Evolutionary conservation across 345 rosid genomes (phyloP).

Genomic region (Anacardium occidentale): DNA sequence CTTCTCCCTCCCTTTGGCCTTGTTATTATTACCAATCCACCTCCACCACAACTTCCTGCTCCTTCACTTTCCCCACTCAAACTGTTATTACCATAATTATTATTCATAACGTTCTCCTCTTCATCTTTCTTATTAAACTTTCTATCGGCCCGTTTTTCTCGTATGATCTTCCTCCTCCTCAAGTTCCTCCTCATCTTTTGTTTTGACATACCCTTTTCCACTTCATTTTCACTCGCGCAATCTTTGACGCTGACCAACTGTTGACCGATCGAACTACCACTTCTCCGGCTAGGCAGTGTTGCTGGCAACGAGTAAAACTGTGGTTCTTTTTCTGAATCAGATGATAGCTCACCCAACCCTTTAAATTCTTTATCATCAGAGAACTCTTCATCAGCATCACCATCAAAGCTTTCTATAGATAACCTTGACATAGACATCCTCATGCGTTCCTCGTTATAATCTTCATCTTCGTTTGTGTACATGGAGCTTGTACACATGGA

Average conservation of each 20-base stretch:
- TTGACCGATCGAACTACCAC: slow-evolving; percentile 4
- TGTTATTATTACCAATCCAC: slow-evolving; percentile 71
- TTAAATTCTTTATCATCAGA: slow-evolving; percentile 43
- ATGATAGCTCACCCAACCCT: slow-evolving; percentile 32
- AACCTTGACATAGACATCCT: slow-evolving; percentile 44
- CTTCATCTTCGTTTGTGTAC: slow-evolving; percentile 45
- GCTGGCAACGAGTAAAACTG: slow-evolving; percentile 62
- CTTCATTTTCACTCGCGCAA: slow-evolving; percentile 84
- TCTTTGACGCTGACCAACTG: slow-evolving; percentile 35
- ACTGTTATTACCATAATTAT: slow-evolving; percentile 32
- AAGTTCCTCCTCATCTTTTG: slow-evolving; percentile 26
- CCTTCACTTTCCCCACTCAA: slow-evolving; percentile 61
- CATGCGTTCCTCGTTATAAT: slow-evolving; percentile 26
- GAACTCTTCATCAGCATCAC: slow-evolving; percentile 71
- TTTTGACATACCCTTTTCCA: slow-evolving; percentile 21
- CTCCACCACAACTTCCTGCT: slow-evolving; percentile 32
- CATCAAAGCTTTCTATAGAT: slow-evolving; percentile 68
- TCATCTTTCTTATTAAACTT: slow-evolving; percentile 24
- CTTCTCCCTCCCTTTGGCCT: slow-evolving; percentile 78
- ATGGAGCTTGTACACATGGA: slow-evolving; percentile 69
- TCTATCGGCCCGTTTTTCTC: slow-evolving; percentile 23
- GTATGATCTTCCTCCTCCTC: slow-evolving; percentile 33
- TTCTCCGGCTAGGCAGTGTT: slow-evolving; percentile 45
- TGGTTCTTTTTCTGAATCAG: slow-evolving; percentile 61
- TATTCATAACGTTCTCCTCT: not conserved